These are phyloP conservation scores for Leccinum sublutescens DNA, from an alignment of 768 basidiomycete species.

Conservation along the genomic window DNA sequence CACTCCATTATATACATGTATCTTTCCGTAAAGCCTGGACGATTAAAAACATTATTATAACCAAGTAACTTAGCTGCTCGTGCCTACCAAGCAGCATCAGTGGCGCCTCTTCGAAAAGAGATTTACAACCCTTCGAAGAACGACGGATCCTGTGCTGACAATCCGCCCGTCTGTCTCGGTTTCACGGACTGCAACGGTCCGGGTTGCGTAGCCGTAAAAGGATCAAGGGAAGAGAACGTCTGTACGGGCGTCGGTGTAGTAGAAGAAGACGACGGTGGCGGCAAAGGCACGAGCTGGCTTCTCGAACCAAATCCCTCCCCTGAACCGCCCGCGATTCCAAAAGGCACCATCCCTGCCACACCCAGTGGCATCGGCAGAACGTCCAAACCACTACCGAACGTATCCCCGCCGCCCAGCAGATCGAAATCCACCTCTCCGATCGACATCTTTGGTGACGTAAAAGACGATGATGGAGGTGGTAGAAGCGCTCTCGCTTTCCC, in stretches of 20 bases:
- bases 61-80: neutral
- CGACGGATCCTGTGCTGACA: constrained; percentile 81
- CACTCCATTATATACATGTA: neutral
- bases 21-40: neutral
- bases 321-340: constrained; percentile 3
- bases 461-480: constrained; percentile 21
- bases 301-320: constrained; percentile 3
- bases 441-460: constrained; percentile 1
- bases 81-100: neutral
- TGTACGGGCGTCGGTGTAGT: constrained; percentile 15
- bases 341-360: neutral
- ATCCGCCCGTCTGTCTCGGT: constrained; percentile 44
- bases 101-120: neutral
- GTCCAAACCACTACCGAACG: neutral
- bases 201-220: constrained; percentile 11
- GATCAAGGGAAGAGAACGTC: neutral
- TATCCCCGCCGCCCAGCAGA: constrained; percentile 15
- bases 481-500: constrained; percentile 32
- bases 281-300: constrained; percentile 18
- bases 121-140: constrained; percentile 77
- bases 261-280: constrained; percentile 8
- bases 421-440: constrained; percentile 9
- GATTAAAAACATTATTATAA: neutral
- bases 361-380: neutral
- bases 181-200: constrained; percentile 13